Percentiles rank a stretch among this genome's conserved stretches.
phyloP scores from a whole-genome alignment of 176 grass and related monocot species.

The Panicum miliaceum region DNA sequence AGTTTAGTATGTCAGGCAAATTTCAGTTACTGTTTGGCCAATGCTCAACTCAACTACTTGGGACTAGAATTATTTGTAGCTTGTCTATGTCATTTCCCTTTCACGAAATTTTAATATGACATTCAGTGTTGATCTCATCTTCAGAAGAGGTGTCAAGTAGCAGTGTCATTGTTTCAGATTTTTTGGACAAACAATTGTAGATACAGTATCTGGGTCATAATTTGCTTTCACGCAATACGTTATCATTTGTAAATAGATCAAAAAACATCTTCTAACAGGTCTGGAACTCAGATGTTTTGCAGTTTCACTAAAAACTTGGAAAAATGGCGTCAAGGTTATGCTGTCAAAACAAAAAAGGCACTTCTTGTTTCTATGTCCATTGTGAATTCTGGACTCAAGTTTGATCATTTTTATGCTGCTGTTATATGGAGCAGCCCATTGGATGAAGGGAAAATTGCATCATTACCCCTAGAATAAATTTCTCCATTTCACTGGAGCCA shows the following conservation, averaged over 20 bases:
- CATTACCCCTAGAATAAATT: not conserved
- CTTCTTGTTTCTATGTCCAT: not conserved
- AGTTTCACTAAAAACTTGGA: not conserved
- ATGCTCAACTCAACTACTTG: not conserved
- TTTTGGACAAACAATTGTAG: not conserved
- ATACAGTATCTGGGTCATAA: not conserved
- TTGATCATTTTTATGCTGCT: not conserved
- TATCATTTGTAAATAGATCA: not conserved
- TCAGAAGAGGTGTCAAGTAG: not conserved
- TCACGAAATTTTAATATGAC: not conserved
- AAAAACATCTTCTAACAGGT: not conserved
- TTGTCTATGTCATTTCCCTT: not conserved
- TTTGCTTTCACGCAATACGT: not conserved
- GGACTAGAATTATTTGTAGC: not conserved
- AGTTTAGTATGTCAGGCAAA: not conserved
- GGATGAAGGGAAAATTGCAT: not conserved
- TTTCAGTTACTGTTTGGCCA: not conserved
- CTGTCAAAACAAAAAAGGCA: not conserved
- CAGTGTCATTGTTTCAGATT: no score
- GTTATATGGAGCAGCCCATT: not conserved
- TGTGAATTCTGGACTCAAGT: not conserved
- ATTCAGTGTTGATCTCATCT: not conserved
- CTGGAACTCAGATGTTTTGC: not conserved
- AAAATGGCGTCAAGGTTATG: not conserved
- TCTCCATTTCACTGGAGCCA: not conserved